These are phyloP conservation scores for Areca catechu DNA, from an alignment of 176 grass and related monocot genomes.

Conservation along the genomic window DNA sequence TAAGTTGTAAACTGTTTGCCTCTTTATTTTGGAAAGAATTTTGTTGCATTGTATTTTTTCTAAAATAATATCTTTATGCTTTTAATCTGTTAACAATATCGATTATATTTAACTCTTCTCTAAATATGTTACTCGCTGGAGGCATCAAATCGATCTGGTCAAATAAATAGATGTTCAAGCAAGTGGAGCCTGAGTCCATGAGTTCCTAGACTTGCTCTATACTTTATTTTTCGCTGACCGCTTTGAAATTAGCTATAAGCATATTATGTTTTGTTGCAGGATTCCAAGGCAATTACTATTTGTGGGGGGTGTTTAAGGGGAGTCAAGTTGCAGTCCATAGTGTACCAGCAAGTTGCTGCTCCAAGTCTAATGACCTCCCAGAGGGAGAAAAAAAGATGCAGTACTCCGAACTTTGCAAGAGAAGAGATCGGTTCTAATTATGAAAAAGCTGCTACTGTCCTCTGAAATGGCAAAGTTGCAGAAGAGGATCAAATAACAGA, in stretches of 20 bases:
- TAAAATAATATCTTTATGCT: too few species aligned
- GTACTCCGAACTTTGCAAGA: constrained; percentile 15
- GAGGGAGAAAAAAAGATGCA: constrained; percentile 20
- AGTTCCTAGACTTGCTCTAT: background rate
- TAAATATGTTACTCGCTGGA: too few species aligned
- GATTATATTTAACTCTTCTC: too few species aligned
- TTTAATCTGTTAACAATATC: too few species aligned
- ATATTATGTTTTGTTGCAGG: constrained; percentile 2
- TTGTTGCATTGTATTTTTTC: too few species aligned
- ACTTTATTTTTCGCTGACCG: background rate
- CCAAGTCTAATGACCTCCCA: constrained; percentile 23
- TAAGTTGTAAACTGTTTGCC: too few species aligned
- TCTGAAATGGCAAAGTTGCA: too few species aligned
- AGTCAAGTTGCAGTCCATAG: background rate
- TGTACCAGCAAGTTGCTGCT: constrained; percentile 1
- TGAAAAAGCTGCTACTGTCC: too few species aligned
- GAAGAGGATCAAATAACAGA: too few species aligned
- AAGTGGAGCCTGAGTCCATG: background rate
- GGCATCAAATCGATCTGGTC: background rate
- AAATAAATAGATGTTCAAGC: background rate
- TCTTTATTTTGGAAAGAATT: too few species aligned
- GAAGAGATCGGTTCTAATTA: too few species aligned
- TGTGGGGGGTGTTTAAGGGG: constrained; percentile 10
- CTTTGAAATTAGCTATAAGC: background rate
- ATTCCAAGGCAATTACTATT: constrained; percentile 5